These are phyloP conservation scores for Aspergillus ellipticus DNA, from an alignment of 495 filamentous ascomycete species.

Conservation along the genomic window DNA sequence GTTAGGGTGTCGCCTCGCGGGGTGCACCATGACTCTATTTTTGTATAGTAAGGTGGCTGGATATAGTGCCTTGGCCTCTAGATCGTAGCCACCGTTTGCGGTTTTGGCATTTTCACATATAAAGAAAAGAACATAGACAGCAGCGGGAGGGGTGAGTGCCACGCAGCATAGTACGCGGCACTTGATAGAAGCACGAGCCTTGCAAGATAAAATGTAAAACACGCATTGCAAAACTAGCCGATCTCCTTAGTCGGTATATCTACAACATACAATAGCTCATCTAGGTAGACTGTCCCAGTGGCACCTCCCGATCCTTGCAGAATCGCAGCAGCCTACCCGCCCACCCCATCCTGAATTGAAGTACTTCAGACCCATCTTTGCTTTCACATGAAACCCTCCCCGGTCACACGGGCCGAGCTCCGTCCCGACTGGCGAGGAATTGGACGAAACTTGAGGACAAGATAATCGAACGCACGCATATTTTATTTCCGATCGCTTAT, in stretches of 20 bases:
- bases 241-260: constrained; percentile 36
- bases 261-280: constrained; percentile 19
- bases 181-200: not conserved
- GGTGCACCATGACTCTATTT: not conserved
- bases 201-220: constrained; percentile 16
- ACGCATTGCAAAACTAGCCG: constrained; percentile 30
- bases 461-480: constrained; percentile 5
- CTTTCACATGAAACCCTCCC: not conserved
- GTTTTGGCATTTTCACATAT: not conserved
- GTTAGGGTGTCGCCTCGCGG: constrained; percentile 22
- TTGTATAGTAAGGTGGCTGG: constrained; percentile 15
- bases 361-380: not conserved
- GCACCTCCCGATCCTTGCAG: not conserved
- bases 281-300: not conserved
- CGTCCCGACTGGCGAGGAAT: not conserved
- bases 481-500: constrained; percentile 18
- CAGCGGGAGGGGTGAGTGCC: not conserved
- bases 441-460: not conserved
- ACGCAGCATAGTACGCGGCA: not conserved
- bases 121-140: constrained; percentile 15
- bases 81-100: constrained; percentile 1
- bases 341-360: not conserved
- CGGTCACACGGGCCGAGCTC: not conserved
- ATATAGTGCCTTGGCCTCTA: constrained; percentile 6
- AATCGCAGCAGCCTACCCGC: not conserved